Evolutionary conservation across 2,329 filamentous ascomycete species (phyloP).

Genomic region (Ophioceras dolichostomum): DNA sequence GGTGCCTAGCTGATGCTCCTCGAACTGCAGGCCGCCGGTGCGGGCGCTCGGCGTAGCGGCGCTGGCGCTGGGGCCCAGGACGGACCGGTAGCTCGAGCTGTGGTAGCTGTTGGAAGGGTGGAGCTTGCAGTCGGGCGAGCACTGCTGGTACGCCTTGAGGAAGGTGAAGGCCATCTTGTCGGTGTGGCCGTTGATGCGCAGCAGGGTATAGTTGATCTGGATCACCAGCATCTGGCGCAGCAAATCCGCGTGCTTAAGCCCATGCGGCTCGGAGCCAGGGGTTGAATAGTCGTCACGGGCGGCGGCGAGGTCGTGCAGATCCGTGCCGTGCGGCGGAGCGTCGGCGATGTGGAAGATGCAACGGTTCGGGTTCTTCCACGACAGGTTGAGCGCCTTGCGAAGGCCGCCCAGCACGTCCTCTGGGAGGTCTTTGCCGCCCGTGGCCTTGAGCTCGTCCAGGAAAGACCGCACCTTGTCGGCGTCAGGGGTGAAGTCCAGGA

Average conservation of each 20-base stretch:
- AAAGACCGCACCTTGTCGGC: conserved; percentile 11
- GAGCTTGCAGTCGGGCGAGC: conserved; percentile 11
- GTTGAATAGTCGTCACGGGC: conserved; percentile 9
- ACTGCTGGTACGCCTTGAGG: conserved; percentile 10
- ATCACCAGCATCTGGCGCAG: conserved; percentile 11
- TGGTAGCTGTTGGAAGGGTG: conserved; percentile 11
- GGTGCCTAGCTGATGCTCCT: no score
- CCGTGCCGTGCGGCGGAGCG: conserved; percentile 16
- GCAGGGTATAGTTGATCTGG: conserved; percentile 19
- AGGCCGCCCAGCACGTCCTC: conserved; percentile 24
- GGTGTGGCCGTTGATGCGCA: conserved; percentile 15
- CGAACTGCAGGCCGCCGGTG: no score
- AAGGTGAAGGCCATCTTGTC: conserved; percentile 17
- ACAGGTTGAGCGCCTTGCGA: conserved; percentile 15
- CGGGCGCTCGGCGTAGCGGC: no score
- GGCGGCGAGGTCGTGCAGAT: conserved; percentile 10
- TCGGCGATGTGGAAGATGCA: conserved; percentile 21
- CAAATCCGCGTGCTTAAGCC: conserved; percentile 12
- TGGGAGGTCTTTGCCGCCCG: conserved; percentile 17
- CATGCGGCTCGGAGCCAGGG: conserved; percentile 17
- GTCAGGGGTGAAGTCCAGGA: conserved; percentile 17
- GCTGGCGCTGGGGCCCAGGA: not conserved
- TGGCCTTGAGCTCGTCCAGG: conserved; percentile 11
- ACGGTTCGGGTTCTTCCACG: conserved; percentile 20
- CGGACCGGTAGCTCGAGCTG: no score